These are phyloP conservation scores for Colletotrichum brevisporum DNA, from an alignment of 2,329 filamentous ascomycete species.

Conservation along the genomic window DNA sequence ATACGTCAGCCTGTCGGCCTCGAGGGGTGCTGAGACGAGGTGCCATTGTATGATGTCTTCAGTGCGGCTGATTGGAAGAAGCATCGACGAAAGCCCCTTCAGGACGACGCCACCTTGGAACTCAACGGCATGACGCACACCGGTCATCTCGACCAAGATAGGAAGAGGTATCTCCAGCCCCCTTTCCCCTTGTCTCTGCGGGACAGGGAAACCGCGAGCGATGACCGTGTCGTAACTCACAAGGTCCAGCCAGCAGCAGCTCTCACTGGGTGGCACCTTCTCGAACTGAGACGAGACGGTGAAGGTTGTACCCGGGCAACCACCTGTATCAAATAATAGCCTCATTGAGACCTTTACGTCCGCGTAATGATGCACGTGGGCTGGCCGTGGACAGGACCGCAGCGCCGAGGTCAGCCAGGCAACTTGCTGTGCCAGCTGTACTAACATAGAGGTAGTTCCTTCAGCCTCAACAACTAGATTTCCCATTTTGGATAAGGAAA, in stretches of 20 bases:
- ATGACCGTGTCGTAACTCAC: background rate
- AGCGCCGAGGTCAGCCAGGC: no score
- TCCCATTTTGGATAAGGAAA: no score
- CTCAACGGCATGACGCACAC: background rate
- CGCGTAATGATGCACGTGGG: background rate
- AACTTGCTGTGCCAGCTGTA: no score
- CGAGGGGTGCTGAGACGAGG: background rate
- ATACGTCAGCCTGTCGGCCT: background rate
- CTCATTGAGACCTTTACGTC: background rate
- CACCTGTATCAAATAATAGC: background rate
- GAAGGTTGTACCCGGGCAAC: no score
- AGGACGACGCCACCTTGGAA: background rate
- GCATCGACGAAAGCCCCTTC: background rate
- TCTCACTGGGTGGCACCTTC: background rate
- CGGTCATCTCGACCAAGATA: background rate
- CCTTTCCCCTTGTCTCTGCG: background rate
- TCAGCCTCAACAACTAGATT: no score
- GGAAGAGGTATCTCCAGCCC: background rate
- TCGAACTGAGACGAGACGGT: background rate
- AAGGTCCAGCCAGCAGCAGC: background rate
- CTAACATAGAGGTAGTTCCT: no score
- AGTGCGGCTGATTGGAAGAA: background rate
- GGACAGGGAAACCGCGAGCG: background rate
- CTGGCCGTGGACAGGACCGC: no score
- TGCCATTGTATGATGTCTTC: slow-evolving; percentile 1